phyloP scores from a whole-genome alignment of 768 basidiomycete genomes.

The Suillus alpinus region DNA sequence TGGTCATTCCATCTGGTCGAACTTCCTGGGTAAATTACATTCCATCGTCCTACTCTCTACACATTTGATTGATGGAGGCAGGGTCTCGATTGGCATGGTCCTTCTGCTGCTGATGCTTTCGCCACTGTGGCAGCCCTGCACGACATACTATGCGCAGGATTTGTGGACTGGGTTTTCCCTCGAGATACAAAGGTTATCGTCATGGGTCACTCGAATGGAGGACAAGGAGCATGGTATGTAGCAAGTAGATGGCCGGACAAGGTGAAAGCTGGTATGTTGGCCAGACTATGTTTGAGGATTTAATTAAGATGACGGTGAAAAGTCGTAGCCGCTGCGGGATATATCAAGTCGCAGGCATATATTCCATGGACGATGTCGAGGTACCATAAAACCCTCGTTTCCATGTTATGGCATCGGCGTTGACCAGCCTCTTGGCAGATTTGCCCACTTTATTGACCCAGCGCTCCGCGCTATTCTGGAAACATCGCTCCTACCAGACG shows the following conservation, averaged over 20 bases:
- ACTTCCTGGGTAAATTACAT: slow-evolving; percentile 67
- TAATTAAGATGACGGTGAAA: not conserved
- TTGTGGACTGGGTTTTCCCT: slow-evolving; percentile 41
- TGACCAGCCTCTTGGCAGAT: slow-evolving; percentile 34
- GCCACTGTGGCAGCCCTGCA: slow-evolving; percentile 54
- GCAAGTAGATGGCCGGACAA: slow-evolving; percentile 76
- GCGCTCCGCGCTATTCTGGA: slow-evolving; percentile 68
- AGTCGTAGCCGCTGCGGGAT: slow-evolving; percentile 80
- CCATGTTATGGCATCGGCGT: not conserved
- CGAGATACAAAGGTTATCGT: slow-evolving; percentile 49
- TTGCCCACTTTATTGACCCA: slow-evolving; percentile 78
- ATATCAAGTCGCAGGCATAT: slow-evolving; percentile 86
- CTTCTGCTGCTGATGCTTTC: slow-evolving; percentile 72
- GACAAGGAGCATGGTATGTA: slow-evolving; percentile 85
- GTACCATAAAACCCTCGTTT: slow-evolving; percentile 21
- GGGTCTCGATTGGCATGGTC: slow-evolving; percentile 94
- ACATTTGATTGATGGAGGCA: slow-evolving; percentile 22
- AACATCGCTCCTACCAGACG: slow-evolving; percentile 73
- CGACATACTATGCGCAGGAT: slow-evolving; percentile 39
- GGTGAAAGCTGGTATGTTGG: slow-evolving; percentile 15
- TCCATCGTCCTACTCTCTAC: not conserved
- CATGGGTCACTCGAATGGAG: slow-evolving; percentile 93
- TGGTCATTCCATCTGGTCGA: slow-evolving; percentile 76
- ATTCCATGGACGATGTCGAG: slow-evolving; percentile 69
- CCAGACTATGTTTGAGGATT: not conserved